phyloP scores from a whole-genome alignment of 495 filamentous ascomycete species.

The Penicillium salamii region DNA sequence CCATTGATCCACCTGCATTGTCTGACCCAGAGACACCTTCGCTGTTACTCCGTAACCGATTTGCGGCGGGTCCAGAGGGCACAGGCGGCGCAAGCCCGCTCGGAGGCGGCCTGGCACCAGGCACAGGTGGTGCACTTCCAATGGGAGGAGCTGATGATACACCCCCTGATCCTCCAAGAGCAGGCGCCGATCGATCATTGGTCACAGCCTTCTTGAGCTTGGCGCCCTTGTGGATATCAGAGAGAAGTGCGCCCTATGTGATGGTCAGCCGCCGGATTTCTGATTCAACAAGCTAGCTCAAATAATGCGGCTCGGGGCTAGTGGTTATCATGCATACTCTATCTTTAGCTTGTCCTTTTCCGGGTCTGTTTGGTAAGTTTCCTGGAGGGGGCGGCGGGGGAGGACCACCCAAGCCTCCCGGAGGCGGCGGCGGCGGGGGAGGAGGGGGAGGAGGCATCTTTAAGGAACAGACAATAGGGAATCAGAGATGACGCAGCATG shows the following conservation, averaged over 20 bases:
- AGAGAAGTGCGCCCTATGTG: conserved; percentile 76
- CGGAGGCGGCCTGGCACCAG: conserved; percentile 60
- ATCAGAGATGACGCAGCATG: conserved; percentile 3
- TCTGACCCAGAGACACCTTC: conserved; percentile 54
- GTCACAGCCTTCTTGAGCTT: conserved; percentile 83
- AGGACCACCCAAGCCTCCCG: conserved; percentile 62
- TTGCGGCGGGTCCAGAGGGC: conserved; percentile 51
- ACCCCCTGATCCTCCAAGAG: conserved; percentile 55
- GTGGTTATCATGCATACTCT: conserved; percentile 46
- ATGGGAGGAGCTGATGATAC: conserved; percentile 56
- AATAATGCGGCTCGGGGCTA: neutral
- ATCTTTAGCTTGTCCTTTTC: conserved; percentile 46
- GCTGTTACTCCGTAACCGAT: conserved; percentile 77
- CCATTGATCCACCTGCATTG: conserved; percentile 42
- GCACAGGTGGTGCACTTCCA: conserved; percentile 78
- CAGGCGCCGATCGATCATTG: conserved; percentile 90
- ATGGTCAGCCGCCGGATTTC: conserved; percentile 25
- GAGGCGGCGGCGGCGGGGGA: conserved; percentile 65
- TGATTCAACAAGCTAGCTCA: too few species aligned
- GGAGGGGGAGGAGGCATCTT: conserved; percentile 67
- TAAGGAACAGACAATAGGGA: conserved; percentile 11
- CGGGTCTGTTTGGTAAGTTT: conserved; percentile 45
- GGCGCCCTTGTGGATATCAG: conserved; percentile 83
- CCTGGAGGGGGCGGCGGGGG: conserved; percentile 64
- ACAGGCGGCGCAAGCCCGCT: conserved; percentile 74